Evolutionary conservation across 1,139 yeast genomes (phyloP).

Genomic region (Dujonia santamariae): DNA sequence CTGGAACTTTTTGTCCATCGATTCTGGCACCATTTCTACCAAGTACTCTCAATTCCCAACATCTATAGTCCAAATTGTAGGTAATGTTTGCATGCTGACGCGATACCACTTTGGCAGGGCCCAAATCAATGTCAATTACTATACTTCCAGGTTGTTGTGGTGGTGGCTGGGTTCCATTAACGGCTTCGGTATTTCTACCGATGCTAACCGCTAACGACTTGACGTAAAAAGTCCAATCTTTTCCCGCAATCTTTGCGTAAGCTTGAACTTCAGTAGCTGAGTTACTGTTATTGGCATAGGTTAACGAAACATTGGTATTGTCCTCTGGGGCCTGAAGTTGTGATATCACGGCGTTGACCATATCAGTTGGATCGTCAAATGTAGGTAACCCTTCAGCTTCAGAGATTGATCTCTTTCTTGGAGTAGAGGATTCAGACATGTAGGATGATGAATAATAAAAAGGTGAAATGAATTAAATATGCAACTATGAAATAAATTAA

Average conservation of each 20-base stretch:
- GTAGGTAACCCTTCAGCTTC: slow-evolving; percentile 25
- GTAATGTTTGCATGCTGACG: slow-evolving; percentile 84
- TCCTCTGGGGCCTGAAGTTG: slow-evolving; percentile 48
- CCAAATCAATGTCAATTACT: slow-evolving; percentile 79
- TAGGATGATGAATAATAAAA: too few species aligned
- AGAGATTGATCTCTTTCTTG: slow-evolving; percentile 27
- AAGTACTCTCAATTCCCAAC: slow-evolving; percentile 79
- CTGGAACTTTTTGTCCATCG: slow-evolving; percentile 62
- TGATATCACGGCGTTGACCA: slow-evolving; percentile 52
- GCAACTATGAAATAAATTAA: too few species aligned
- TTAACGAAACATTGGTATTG: slow-evolving; percentile 46
- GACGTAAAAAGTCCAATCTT: slow-evolving; percentile 90
- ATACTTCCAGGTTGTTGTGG: background rate
- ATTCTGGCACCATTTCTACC: slow-evolving; percentile 95
- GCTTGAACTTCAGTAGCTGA: slow-evolving; percentile 89
- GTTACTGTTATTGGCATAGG: slow-evolving; percentile 65
- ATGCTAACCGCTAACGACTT: slow-evolving; percentile 74
- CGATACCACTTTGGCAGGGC: slow-evolving; percentile 94
- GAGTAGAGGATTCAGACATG: slow-evolving; percentile 26
- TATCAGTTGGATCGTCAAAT: slow-evolving; percentile 51
- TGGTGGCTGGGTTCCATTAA: slow-evolving; percentile 17
- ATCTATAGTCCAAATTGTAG: slow-evolving; percentile 68
- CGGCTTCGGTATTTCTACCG: slow-evolving; percentile 76
- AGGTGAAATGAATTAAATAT: too few species aligned
- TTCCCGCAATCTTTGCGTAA: slow-evolving; percentile 93